Base-by-base conservation (phyloP, 805 yeast species). In the Lachancea mirantina region DNA sequence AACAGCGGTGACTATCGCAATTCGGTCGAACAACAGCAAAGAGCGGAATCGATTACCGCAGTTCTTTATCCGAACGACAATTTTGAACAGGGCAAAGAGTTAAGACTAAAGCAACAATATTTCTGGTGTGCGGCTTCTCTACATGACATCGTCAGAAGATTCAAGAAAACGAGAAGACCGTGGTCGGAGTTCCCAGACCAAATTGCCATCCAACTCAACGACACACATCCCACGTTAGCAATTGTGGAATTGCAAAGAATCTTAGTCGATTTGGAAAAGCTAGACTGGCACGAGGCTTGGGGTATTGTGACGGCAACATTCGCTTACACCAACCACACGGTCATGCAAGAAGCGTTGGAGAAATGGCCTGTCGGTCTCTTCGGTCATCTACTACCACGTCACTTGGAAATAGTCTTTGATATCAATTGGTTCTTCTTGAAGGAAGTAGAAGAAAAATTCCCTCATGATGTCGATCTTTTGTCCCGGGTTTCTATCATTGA, bases 71-170 rank as follows among this genome's bases (percentile, higher is more conserved):
- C 96, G 43, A 87, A 87, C 61, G 96, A 87, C 58, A 88, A 87
- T 60, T 88, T 87, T 57, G 81, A 83, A 52, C 72, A 76, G 44
- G 96, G 96, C 49, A 87, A 88, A 61, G 95, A 84, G 57, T 70
- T 87, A 53, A 76, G 96, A 56, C 73, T 87, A 59, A 88, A 88
- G 61, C 96, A 87, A 65, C 96, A 87, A 62, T 88, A 85, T 62
- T 88, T 87, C 64, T 87, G 96, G 96, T 95, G 88, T 33, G 78
- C 94, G 32, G 96, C 96, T 20, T 84, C 95, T 10, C 70, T 88
- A 46, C 85, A 82, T 50, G 96, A 87, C 58, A 87, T 87, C 46
- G 75, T 87, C 26, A 78, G 96, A 55, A 74, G 96, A 52, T 87
- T 82, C 64, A 79, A 85, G 60, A 88, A 88, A 64, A 59, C 77